Conservation (phyloP, 306 rosid species). For the Sicyos edulis region DNA sequence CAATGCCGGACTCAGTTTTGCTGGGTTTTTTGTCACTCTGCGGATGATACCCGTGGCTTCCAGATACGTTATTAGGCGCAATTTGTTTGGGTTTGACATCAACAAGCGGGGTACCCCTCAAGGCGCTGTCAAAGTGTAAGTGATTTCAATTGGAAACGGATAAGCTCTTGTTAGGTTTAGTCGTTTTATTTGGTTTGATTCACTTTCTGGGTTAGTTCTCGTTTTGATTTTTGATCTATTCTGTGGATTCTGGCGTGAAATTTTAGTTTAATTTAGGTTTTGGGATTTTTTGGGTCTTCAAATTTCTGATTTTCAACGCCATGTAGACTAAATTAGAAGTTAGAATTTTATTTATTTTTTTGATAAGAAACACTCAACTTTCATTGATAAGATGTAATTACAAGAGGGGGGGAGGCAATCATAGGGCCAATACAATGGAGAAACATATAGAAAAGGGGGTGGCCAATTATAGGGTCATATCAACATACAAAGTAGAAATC, state of each 20-base stretch:
- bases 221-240: neutral
- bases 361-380: too few relatives aligned
- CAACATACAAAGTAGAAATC: too few relatives aligned
- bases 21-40: conserved; percentile 50
- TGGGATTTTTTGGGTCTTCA: neutral
- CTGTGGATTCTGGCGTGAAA: neutral
- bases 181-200: neutral
- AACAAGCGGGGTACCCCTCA: conserved; percentile 82
- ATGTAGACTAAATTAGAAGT: neutral
- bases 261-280: conserved; percentile 4
- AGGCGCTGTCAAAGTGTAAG: conserved; percentile 71
- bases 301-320: neutral
- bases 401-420: too few relatives aligned
- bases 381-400: too few relatives aligned
- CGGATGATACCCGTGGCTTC: conserved; percentile 83
- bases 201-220: neutral
- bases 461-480: too few relatives aligned
- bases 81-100: conserved; percentile 78
- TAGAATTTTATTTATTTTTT: too few relatives aligned
- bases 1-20: conserved; percentile 66
- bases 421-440: too few relatives aligned
- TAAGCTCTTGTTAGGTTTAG: neutral
- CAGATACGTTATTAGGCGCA: conserved; percentile 61
- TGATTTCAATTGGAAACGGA: neutral
- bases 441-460: too few relatives aligned